These are phyloP conservation scores for Dioszegia hungarica DNA, from an alignment of 768 basidiomycete genomes.

Conservation along the genomic window DNA sequence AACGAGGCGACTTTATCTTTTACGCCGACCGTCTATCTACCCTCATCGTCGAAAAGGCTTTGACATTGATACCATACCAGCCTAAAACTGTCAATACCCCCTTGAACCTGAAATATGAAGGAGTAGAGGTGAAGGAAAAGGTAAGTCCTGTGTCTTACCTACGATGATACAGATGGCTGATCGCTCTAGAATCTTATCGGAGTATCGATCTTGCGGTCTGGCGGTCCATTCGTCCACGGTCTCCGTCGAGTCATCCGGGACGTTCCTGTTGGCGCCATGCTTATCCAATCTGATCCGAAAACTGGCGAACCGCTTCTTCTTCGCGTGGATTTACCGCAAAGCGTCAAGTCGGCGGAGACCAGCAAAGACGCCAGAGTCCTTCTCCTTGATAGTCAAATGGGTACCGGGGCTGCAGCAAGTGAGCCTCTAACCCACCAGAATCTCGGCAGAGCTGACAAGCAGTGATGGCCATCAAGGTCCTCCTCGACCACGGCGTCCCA, in stretches of 20 bases:
- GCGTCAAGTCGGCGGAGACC: slow-evolving; percentile 61
- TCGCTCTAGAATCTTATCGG: slow-evolving; percentile 67
- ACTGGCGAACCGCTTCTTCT: slow-evolving; percentile 85
- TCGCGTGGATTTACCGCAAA: slow-evolving; percentile 71
- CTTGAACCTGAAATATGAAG: slow-evolving; percentile 55
- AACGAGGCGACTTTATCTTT: slow-evolving; percentile 84
- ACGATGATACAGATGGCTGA: not conserved
- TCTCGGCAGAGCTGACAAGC: slow-evolving; percentile 51
- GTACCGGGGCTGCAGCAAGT: slow-evolving; percentile 68
- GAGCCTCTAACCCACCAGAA: slow-evolving; percentile 1
- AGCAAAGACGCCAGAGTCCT: slow-evolving; percentile 76
- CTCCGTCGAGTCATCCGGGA: slow-evolving; percentile 83
- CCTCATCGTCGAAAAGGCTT: slow-evolving; percentile 73
- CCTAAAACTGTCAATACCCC: slow-evolving; percentile 62
- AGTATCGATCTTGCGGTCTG: slow-evolving; percentile 84
- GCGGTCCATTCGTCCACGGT: slow-evolving; percentile 84
- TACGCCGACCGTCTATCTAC: slow-evolving; percentile 83
- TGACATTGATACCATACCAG: slow-evolving; percentile 75
- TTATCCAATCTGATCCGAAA: slow-evolving; percentile 79
- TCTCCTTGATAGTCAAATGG: slow-evolving; percentile 89
- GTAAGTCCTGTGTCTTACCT: slow-evolving; percentile 49
- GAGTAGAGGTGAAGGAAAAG: slow-evolving; percentile 61
- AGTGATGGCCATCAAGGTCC: slow-evolving; percentile 89
- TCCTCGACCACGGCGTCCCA: slow-evolving; percentile 85
- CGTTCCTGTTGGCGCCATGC: slow-evolving; percentile 76